Conservation (phyloP, 2,329 filamentous ascomycete species). For the Nemania sp. region DNA sequence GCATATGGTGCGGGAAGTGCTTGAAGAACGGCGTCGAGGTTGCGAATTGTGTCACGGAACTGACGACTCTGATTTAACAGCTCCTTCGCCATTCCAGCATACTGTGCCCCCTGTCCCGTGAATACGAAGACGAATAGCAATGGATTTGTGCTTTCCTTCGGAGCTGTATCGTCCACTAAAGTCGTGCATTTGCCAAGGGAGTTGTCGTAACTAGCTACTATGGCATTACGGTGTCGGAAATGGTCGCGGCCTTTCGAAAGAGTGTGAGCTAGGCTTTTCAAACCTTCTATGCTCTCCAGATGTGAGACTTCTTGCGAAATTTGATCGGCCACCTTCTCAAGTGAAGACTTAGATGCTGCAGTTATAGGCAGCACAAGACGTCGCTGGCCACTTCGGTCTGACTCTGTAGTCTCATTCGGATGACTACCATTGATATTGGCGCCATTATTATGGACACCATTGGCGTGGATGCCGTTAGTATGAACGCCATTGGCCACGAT, state of each 20-base stretch:
- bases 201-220: not conserved
- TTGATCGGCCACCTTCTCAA: not conserved
- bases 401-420: no score
- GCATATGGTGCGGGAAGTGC: not conserved
- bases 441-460: not conserved
- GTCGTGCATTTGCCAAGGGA: not conserved
- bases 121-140: constrained; percentile 40
- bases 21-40: constrained; percentile 33
- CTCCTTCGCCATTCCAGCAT: constrained; percentile 49
- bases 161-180: not conserved
- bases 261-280: not conserved
- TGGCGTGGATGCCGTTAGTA: not conserved
- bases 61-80: constrained; percentile 38
- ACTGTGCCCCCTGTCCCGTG: constrained; percentile 52
- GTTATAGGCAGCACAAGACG: not conserved
- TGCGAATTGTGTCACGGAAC: constrained; percentile 40
- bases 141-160: not conserved
- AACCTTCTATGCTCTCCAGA: no score
- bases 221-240: not conserved
- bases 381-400: no score
- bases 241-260: not conserved
- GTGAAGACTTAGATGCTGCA: not conserved
- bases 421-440: not conserved
- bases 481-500: no score
- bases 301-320: not conserved